Percentiles rank a stretch among this genome's conserved stretches.
phyloP scores from a whole-genome alignment of 2,329 filamentous ascomycete species.

The Fusarium sp. region DNA sequence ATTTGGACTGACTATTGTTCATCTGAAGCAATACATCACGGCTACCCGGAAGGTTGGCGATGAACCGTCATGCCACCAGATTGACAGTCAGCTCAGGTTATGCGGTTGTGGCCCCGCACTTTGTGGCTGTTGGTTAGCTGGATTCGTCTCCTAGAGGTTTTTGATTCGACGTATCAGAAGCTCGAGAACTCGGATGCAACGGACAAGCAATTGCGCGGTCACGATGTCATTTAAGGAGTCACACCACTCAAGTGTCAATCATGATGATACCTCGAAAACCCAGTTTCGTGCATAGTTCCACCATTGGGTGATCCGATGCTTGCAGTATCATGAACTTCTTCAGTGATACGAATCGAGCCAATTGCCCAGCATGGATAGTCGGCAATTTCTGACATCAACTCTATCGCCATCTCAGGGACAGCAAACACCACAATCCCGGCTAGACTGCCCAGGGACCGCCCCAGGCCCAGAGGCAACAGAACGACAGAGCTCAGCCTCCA shows the following conservation, averaged over 20 bases:
- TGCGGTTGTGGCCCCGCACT: slow-evolving; percentile 24
- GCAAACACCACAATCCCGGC: not conserved
- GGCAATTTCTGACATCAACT: slow-evolving; percentile 1
- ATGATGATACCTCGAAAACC: slow-evolving; percentile 16
- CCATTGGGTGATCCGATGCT: slow-evolving; percentile 18
- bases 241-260: slow-evolving; percentile 31
- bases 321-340: slow-evolving; percentile 1
- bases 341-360: not conserved
- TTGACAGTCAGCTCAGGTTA: slow-evolving; percentile 35
- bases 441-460: slow-evolving; percentile 3
- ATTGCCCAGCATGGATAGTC: slow-evolving; percentile 2
- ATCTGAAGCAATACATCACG: not conserved
- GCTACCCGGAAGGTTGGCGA: slow-evolving; percentile 14
- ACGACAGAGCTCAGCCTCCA: slow-evolving; percentile 12
- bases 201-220: slow-evolving; percentile 36
- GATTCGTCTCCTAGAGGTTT: slow-evolving; percentile 2
- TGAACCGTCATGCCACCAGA: slow-evolving; percentile 39
- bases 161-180: slow-evolving; percentile 21
- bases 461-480: not conserved
- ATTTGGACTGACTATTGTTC: slow-evolving; percentile 8
- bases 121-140: slow-evolving; percentile 2
- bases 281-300: slow-evolving; percentile 21
- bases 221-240: slow-evolving; percentile 30
- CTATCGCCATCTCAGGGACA: slow-evolving; percentile 14
- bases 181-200: slow-evolving; percentile 17